A percentile compares a stretch with the other conserved stretches of the same genome.
phyloP scores from a whole-genome alignment of 73 alveolate species.

The Paramecium pentaurelia region DNA sequence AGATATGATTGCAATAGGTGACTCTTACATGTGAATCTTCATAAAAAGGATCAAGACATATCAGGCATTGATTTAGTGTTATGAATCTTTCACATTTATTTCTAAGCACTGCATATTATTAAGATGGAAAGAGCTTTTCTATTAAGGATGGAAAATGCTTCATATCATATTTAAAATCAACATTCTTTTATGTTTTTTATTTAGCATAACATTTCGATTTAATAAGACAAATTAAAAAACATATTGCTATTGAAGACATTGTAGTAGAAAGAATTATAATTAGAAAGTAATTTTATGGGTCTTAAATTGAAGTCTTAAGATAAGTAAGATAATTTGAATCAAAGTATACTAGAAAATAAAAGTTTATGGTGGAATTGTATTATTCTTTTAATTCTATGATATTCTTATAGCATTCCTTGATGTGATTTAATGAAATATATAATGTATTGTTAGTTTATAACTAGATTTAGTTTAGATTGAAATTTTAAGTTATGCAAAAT shows the following conservation, averaged over 20 bases:
- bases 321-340: not conserved
- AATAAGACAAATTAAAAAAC: not conserved
- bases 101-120: not conserved
- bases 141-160: not conserved
- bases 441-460: not conserved
- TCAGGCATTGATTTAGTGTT: not conserved
- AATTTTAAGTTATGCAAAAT: not conserved
- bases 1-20: slow-evolving; percentile 50
- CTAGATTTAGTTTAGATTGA: not conserved
- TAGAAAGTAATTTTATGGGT: not conserved
- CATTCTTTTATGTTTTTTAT: not conserved
- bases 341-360: not conserved
- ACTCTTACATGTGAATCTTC: not conserved
- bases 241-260: not conserved
- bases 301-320: not conserved
- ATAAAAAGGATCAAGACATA: not conserved
- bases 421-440: not conserved
- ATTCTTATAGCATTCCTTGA: not conserved
- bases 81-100: not conserved
- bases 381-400: not conserved
- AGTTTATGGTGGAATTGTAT: not conserved
- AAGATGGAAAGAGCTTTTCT: not conserved
- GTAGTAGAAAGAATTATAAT: not conserved
- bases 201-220: not conserved
- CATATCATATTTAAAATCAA: not conserved